These are phyloP conservation scores for Russula sp. DNA, from an alignment of 768 basidiomycete species.

Conservation along the genomic window DNA sequence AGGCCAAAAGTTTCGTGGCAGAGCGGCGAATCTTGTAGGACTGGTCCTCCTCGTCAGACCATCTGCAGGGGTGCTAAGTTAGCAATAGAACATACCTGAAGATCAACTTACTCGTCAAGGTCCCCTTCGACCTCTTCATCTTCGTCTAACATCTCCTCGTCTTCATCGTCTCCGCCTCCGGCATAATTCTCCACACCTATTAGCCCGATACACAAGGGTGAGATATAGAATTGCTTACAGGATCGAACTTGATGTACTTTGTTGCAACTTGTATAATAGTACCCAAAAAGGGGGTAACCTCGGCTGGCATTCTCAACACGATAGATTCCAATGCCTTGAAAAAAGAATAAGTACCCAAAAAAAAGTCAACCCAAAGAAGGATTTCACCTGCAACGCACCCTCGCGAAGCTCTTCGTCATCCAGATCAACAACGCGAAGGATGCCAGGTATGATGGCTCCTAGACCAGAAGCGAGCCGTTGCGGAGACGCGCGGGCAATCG, in stretches of 20 bases:
- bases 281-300: conserved; percentile 66
- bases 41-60: conserved; percentile 96
- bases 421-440: conserved; percentile 60
- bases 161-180: conserved; percentile 60
- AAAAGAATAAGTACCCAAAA: not conserved
- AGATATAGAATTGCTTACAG: conserved; percentile 45
- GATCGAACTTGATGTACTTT: conserved; percentile 88
- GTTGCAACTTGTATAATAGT: conserved; percentile 64
- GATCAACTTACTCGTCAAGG: conserved; percentile 57
- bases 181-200: conserved; percentile 63
- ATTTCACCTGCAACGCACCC: conserved; percentile 63
- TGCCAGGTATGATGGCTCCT: conserved; percentile 58
- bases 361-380: not conserved
- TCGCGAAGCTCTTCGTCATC: conserved; percentile 85
- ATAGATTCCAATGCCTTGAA: conserved; percentile 77
- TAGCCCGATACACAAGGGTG: not conserved
- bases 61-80: conserved; percentile 40
- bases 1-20: conserved; percentile 82
- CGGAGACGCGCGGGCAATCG: conserved; percentile 71
- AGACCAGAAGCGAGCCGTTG: conserved; percentile 57
- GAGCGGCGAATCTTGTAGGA: conserved; percentile 97
- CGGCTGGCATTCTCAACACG: conserved; percentile 75
- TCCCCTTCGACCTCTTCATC: conserved; percentile 80
- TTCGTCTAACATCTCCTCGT: conserved; percentile 54
- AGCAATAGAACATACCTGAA: conserved; percentile 10